A percentile compares a stretch with the other conserved stretches of the same genome.
These are phyloP conservation scores for Lactarius indigo DNA, from an alignment of 768 basidiomycete species.

Conservation along the genomic window DNA sequence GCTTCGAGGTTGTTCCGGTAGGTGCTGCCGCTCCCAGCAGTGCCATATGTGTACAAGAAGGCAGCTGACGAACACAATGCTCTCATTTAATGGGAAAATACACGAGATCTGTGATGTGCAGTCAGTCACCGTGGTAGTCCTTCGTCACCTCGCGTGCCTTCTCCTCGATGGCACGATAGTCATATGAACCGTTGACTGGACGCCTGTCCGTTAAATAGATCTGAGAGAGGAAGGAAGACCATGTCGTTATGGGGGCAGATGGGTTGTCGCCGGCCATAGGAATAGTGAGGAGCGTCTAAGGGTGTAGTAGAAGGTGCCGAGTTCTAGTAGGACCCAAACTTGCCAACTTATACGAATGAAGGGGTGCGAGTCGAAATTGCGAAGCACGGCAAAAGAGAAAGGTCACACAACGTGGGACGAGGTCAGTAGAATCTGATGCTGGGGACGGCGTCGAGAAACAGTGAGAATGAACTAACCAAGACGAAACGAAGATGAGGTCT, in stretches of 20 bases:
- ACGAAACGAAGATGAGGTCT: too few species aligned
- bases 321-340: background rate
- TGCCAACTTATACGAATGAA: too few species aligned
- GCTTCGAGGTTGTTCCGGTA: conserved; percentile 61
- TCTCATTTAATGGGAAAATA: background rate
- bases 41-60: conserved; percentile 74
- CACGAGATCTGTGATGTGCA: too few species aligned
- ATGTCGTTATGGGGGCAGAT: conserved; percentile 5
- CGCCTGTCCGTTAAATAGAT: background rate
- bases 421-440: too few species aligned
- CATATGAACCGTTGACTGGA: conserved; percentile 51
- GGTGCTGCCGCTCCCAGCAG: conserved; percentile 69
- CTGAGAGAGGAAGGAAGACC: conserved; percentile 6
- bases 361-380: too few species aligned
- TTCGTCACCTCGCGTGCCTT: conserved; percentile 62
- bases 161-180: conserved; percentile 59
- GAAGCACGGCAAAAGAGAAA: too few species aligned
- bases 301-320: background rate
- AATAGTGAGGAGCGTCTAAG: background rate
- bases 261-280: background rate
- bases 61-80: conserved; percentile 42
- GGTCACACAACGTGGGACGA: too few species aligned
- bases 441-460: too few species aligned
- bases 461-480: too few species aligned
- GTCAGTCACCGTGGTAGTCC: conserved; percentile 44